These are phyloP conservation scores for Beauveria caledonica DNA, from an alignment of 2,329 filamentous ascomycete genomes.

Conservation along the genomic window DNA sequence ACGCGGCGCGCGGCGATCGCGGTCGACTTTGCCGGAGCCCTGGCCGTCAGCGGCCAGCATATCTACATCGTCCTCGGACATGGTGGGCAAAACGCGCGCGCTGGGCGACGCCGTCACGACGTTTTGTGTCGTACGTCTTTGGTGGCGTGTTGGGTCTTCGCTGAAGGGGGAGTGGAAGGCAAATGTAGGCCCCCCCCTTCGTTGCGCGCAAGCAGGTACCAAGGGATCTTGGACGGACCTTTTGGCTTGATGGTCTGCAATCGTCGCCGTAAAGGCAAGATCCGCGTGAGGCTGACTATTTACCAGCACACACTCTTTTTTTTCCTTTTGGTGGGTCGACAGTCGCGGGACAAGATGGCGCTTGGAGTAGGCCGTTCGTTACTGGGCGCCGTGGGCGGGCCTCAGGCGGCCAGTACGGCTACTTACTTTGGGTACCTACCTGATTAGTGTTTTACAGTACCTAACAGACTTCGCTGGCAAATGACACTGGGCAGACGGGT, in stretches of 20 bases:
- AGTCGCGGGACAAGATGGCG: background rate
- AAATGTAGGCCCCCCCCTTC: constrained; percentile 9
- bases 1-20: constrained; percentile 38
- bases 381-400: background rate
- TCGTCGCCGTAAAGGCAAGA: background rate
- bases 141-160: background rate
- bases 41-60: constrained; percentile 28
- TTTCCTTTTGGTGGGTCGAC: background rate
- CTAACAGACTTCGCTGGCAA: background rate
- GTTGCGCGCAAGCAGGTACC: constrained; percentile 10
- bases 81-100: constrained; percentile 13
- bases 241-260: background rate
- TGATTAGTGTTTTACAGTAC: too few relatives aligned
- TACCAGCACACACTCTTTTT: background rate
- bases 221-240: background rate
- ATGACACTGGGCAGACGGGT: background rate
- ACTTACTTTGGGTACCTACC: too few relatives aligned
- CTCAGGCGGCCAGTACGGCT: background rate
- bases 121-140: background rate
- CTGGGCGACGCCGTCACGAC: background rate
- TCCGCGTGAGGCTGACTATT: background rate
- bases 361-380: background rate
- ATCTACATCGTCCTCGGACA: constrained; percentile 33
- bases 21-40: constrained; percentile 25
- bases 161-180: constrained; percentile 8